These are phyloP conservation scores for Aspergillus intermedius DNA, from an alignment of 2,329 filamentous ascomycete genomes.

Conservation along the genomic window DNA sequence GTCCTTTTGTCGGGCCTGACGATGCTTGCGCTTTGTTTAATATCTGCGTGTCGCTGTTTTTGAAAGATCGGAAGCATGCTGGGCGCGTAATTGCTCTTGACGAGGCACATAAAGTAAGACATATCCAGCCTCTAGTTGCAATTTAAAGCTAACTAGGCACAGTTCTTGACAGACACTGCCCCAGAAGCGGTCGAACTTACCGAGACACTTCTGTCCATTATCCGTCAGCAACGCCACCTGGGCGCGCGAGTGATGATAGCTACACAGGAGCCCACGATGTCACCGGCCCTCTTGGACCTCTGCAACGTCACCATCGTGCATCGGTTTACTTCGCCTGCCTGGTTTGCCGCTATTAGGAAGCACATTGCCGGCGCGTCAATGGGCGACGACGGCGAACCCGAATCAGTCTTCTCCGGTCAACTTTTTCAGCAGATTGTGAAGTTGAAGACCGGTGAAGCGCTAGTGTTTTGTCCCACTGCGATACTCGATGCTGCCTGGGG, in stretches of 20 bases:
- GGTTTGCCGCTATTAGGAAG: conserved; percentile 45
- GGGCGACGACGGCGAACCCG: conserved; percentile 12
- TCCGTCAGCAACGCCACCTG: conserved; percentile 65
- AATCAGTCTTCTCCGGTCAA: conserved; percentile 12
- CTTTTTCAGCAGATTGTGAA: conserved; percentile 44
- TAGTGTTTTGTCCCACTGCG: conserved; percentile 45
- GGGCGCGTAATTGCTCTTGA: conserved; percentile 64
- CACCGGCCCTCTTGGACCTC: conserved; percentile 61
- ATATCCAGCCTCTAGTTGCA: not conserved
- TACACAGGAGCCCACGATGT: conserved; percentile 71
- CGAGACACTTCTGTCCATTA: conserved; percentile 53
- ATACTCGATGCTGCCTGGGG: conserved; percentile 25
- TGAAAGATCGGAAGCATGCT: conserved; percentile 46
- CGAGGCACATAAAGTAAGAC: conserved; percentile 64
- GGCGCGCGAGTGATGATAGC: conserved; percentile 63
- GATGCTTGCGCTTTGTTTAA: conserved; percentile 67
- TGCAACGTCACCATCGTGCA: conserved; percentile 68
- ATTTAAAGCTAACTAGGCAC: not conserved
- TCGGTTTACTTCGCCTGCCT: conserved; percentile 61
- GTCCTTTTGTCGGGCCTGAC: conserved; percentile 61
- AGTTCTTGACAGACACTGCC: conserved; percentile 55
- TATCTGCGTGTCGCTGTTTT: conserved; percentile 61
- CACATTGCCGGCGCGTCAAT: conserved; percentile 43
- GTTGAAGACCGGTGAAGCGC: conserved; percentile 44
- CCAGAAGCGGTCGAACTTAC: conserved; percentile 55